phyloP scores from a whole-genome alignment of 225 moss, liverwort and hornwort species.

The Asterella californica region DNA sequence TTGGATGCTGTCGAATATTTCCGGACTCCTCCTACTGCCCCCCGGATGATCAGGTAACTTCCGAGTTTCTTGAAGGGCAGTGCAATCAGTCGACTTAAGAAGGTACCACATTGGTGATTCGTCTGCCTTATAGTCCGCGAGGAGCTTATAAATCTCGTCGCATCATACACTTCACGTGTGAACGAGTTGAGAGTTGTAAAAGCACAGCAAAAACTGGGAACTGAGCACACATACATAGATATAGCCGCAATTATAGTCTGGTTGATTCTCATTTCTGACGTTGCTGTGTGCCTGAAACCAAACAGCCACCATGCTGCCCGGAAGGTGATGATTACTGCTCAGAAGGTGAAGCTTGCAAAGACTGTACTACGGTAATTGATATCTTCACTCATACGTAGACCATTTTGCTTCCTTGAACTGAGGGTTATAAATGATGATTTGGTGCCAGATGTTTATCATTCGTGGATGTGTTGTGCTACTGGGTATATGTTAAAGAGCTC shows the following conservation, averaged over 20 bases:
- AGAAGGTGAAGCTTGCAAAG: slow-evolving; percentile 68
- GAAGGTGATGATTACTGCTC: slow-evolving; percentile 74
- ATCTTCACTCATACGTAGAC: neutral
- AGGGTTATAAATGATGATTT: neutral
- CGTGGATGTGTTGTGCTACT: neutral
- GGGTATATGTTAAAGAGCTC: too few species aligned
- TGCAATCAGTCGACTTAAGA: neutral
- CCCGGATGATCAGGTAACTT: slow-evolving; percentile 86
- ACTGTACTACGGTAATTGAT: slow-evolving; percentile 85
- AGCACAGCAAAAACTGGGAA: neutral
- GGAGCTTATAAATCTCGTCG: neutral
- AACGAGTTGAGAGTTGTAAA: neutral
- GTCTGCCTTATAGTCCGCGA: neutral
- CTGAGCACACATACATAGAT: neutral
- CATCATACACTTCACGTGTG: neutral
- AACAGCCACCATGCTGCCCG: slow-evolving; percentile 89
- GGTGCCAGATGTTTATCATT: neutral
- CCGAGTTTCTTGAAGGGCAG: too few species aligned
- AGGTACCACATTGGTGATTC: neutral
- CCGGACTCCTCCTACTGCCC: slow-evolving; percentile 86
- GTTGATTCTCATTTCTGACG: neutral
- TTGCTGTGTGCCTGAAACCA: slow-evolving; percentile 1
- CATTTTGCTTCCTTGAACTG: neutral
- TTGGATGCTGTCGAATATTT: slow-evolving; percentile 93
- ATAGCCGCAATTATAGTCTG: neutral